phyloP scores from a whole-genome alignment of 768 basidiomycete genomes.

The Suillus bovinus region DNA sequence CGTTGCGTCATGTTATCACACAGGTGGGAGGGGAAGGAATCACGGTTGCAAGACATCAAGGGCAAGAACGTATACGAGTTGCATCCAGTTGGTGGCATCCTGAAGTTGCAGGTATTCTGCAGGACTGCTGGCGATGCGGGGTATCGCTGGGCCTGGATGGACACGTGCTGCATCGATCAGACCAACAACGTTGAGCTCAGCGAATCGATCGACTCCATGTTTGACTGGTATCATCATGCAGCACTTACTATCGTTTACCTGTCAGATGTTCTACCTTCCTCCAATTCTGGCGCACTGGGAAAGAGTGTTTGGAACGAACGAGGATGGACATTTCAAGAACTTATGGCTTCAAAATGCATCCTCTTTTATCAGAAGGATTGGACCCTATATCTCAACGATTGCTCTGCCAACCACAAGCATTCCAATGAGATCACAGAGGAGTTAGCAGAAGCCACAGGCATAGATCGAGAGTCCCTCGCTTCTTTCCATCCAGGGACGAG shows the following conservation, averaged over 20 bases:
- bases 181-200: neutral
- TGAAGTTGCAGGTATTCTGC: neutral
- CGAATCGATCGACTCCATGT: neutral
- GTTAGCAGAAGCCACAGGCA: neutral
- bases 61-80: neutral
- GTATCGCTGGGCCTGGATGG: neutral
- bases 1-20: neutral
- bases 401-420: neutral
- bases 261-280: neutral
- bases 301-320: neutral
- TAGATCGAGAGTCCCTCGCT: neutral
- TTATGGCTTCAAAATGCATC: neutral
- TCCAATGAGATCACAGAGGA: neutral
- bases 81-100: neutral
- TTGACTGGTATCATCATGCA: neutral
- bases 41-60: neutral
- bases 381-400: neutral
- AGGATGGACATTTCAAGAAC: slow-evolving; percentile 2
- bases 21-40: neutral
- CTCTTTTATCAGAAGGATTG: neutral
- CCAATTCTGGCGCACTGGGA: neutral
- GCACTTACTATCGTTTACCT: neutral
- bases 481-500: neutral
- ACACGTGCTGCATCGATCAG: neutral
- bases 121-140: neutral